Evolutionary conservation across 2,329 filamentous ascomycete genomes (phyloP).

Genomic region (Penicillium sp.): DNA sequence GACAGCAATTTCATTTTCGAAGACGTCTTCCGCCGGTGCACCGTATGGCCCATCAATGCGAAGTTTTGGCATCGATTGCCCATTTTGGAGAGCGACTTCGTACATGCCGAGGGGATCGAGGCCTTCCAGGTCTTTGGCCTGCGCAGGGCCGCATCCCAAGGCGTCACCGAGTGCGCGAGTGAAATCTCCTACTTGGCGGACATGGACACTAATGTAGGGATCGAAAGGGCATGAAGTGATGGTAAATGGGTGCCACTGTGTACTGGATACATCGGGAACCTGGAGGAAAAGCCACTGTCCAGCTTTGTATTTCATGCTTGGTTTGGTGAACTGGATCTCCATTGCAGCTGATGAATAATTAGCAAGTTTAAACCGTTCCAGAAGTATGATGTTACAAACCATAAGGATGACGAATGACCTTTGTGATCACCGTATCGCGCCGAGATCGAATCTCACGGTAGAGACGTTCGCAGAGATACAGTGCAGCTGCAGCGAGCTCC

Average conservation of each 20-base stretch:
- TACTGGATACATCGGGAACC: conserved; percentile 76
- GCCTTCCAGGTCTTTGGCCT: conserved; percentile 82
- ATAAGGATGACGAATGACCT: conserved; percentile 92
- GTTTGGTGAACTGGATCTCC: conserved; percentile 95
- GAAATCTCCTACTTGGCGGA: conserved; percentile 95
- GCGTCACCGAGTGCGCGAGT: conserved; percentile 90
- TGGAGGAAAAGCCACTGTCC: conserved; percentile 98
- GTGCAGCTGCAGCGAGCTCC: conserved; percentile 78
- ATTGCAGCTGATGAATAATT: conserved; percentile 67
- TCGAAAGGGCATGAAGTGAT: conserved; percentile 98
- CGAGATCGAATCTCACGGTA: conserved; percentile 85
- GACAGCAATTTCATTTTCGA: conserved; percentile 78
- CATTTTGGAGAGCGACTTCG: conserved; percentile 89
- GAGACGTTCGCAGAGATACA: conserved; percentile 82
- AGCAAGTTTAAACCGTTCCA: background rate
- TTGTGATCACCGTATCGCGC: conserved; percentile 80
- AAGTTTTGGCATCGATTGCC: conserved; percentile 82
- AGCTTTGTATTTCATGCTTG: conserved; percentile 95
- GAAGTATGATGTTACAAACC: conserved; percentile 50
- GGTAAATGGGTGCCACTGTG: conserved; percentile 98
- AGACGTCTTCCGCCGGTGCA: conserved; percentile 94
- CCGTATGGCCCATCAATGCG: conserved; percentile 94
- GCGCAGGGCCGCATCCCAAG: conserved; percentile 81
- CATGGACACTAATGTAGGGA: conserved; percentile 87
- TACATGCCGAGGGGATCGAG: conserved; percentile 96